Evolutionary conservation across 164 flowering plant genomes (phyloP), one percentile per base, ranked within the genome.

Genomic region (Sextonia rubra): DNA sequence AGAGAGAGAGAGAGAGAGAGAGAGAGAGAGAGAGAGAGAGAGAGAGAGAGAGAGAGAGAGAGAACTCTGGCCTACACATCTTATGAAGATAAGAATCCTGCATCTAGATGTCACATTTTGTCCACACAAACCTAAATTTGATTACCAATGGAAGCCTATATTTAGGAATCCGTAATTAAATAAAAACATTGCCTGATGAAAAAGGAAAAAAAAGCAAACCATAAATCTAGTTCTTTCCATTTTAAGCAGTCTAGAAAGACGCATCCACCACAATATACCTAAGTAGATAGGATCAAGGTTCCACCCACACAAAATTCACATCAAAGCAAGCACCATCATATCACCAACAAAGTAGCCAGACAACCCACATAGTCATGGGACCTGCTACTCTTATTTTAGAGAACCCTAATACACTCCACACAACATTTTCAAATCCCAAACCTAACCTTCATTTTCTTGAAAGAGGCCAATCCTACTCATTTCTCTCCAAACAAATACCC

Each of bases 401-500:
- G 4, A 25, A 23, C 64, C 27, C 27, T 23, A 14, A 24, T 25
- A 25, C 25, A 61, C 27, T 3, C 64, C 25, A 61, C 27, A 61
- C 7, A 12, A 61, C 30, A 61, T 61, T 61, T n/a, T 61, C 22
- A 61, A 61, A 61, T 12, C 27, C 64, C 64, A 61, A 61, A 12
- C 29, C 29, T n/a, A 61, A 61, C 64, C 64, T 61, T 61, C 27
- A 25, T 23, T 22, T 3, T 24, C 64, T 23, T 61, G 12, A 22
- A 24, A 61, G 15, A 61, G 12, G 23, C 64, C 25, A 61, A 17
- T 64, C 67, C 37, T 25, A 12, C 2, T 80, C 74, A 80, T 78
- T 80, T 80, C 29, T 79, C 82, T 70, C 86, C 83, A 71, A 83
- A 83, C 73, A 84, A 75, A 80, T 84, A 84, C 26, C 83, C 84